phyloP scores from a whole-genome alignment of 257 asterid species.

The Cynanchum wilfordii region DNA sequence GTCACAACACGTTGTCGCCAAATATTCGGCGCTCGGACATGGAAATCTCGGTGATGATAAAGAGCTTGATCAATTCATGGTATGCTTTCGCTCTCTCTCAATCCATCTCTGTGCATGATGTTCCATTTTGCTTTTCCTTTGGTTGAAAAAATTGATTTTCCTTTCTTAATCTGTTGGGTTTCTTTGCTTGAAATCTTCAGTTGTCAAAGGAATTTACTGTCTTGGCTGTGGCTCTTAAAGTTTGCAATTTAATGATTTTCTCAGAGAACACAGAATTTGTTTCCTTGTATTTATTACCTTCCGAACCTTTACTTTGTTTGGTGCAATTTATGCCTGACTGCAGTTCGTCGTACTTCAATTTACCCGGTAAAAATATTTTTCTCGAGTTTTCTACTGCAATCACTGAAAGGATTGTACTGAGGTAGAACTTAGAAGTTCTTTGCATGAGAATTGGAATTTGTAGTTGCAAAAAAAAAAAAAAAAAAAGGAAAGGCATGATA shows the following conservation, averaged over 20 bases:
- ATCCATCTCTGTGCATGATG: neutral
- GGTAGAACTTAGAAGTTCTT: neutral
- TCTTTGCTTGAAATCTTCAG: neutral
- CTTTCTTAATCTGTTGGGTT: neutral
- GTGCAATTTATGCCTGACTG: neutral
- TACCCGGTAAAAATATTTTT: neutral
- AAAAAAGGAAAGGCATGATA: neutral
- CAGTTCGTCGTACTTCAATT: neutral
- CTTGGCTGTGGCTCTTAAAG: neutral
- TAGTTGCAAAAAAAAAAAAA: neutral
- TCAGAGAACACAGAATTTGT: neutral
- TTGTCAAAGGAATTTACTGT: neutral
- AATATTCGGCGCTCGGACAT: constrained; percentile 47
- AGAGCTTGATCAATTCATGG: constrained; percentile 75
- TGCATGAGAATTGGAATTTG: neutral
- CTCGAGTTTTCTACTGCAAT: neutral
- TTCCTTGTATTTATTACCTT: constrained; percentile 4
- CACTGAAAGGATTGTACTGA: neutral
- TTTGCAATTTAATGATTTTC: neutral
- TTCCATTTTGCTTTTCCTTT: neutral
- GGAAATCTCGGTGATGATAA: constrained; percentile 44
- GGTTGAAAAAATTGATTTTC: neutral
- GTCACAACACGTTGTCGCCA: constrained; percentile 57
- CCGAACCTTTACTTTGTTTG: constrained; percentile 1
- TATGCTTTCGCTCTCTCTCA: neutral